These are phyloP conservation scores for Geranium brycei DNA, from an alignment of 345 rosid genomes.

Conservation along the genomic window DNA sequence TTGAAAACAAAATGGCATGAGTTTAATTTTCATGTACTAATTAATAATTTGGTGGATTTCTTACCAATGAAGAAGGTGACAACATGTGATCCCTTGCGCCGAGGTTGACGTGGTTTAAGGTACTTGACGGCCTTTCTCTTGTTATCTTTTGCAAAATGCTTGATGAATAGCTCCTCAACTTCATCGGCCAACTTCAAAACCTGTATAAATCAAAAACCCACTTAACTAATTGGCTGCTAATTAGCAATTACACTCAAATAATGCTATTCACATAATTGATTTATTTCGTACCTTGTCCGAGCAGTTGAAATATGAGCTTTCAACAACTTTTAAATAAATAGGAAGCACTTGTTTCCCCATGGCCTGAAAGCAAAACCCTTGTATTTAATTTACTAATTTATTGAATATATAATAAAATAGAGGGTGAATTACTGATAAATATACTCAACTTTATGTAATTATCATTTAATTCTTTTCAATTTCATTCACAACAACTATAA, in stretches of 20 bases:
- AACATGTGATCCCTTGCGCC: constrained; percentile 66
- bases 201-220: constrained; percentile 34
- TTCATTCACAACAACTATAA: too few species aligned
- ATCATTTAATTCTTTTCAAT: too few species aligned
- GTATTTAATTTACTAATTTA: neutral
- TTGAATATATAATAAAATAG: neutral
- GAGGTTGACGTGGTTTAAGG: constrained; percentile 51
- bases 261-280: constrained; percentile 1
- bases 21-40: too few species aligned
- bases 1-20: too few species aligned
- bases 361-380: constrained; percentile 27
- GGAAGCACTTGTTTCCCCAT: constrained; percentile 87
- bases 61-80: constrained; percentile 90
- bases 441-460: too few species aligned
- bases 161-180: constrained; percentile 74
- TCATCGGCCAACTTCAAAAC: constrained; percentile 69
- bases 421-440: neutral
- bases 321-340: constrained; percentile 80
- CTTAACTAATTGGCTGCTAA: too few species aligned
- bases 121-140: constrained; percentile 79
- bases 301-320: constrained; percentile 86
- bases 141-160: constrained; percentile 75
- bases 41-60: constrained; percentile 4
- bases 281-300: constrained; percentile 60
- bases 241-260: too few species aligned